Evolutionary conservation across 495 filamentous ascomycete species (phyloP).

Genomic region (Aspergillus ostianus): DNA sequence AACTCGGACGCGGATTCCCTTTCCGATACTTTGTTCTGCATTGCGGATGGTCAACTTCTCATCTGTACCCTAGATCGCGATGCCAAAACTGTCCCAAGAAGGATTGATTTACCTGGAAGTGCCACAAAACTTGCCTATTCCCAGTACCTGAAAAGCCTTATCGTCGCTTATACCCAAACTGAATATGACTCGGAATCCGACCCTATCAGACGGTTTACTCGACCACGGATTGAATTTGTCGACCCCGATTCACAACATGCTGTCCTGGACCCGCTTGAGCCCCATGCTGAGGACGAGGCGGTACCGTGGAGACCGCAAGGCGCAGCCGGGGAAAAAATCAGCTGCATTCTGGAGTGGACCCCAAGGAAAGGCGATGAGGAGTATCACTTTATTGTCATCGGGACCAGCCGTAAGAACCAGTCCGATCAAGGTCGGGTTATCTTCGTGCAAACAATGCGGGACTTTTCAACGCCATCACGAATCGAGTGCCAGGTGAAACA

Average conservation of each 20-base stretch:
- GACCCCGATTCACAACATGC: slow-evolving; percentile 37
- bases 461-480: slow-evolving; percentile 22
- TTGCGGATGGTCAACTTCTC: slow-evolving; percentile 41
- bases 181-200: slow-evolving; percentile 21
- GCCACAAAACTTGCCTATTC: slow-evolving; percentile 45
- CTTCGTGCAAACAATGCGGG: slow-evolving; percentile 33
- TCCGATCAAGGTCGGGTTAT: slow-evolving; percentile 34
- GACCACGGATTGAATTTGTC: slow-evolving; percentile 42
- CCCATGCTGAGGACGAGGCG: slow-evolving; percentile 3
- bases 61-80: slow-evolving; percentile 36
- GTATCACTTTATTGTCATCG: slow-evolving; percentile 49
- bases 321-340: slow-evolving; percentile 46
- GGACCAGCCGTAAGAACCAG: slow-evolving; percentile 34
- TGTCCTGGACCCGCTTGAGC: slow-evolving; percentile 13
- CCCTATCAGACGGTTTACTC: slow-evolving; percentile 28
- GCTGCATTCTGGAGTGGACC: slow-evolving; percentile 51
- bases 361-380: slow-evolving; percentile 37
- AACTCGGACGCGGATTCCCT: slow-evolving; percentile 15
- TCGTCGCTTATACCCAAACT: slow-evolving; percentile 39
- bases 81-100: slow-evolving; percentile 40
- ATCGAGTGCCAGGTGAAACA: slow-evolving; percentile 40
- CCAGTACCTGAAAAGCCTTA: slow-evolving; percentile 33
- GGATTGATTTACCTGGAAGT: slow-evolving; percentile 41
- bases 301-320: slow-evolving; percentile 33
- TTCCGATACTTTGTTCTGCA: slow-evolving; percentile 39